Conservation (phyloP, 306 rosid species). For the Macrotyloma uniflorum region DNA sequence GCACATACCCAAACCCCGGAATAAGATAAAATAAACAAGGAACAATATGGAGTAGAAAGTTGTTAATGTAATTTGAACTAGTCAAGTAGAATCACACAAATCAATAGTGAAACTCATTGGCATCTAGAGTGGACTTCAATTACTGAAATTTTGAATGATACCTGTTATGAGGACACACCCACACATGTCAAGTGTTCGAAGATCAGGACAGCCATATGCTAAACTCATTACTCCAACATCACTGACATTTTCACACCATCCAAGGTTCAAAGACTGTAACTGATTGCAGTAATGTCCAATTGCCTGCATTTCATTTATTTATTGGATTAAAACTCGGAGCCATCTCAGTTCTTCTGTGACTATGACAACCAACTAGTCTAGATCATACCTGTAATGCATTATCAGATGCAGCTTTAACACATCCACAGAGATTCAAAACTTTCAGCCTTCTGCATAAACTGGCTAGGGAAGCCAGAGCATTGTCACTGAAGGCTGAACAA, state of each 20-base stretch:
- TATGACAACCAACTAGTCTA: background rate
- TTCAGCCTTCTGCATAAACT: slow-evolving; percentile 66
- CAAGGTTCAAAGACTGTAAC: slow-evolving; percentile 76
- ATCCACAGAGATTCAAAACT: slow-evolving; percentile 82
- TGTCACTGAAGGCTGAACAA: slow-evolving; percentile 74
- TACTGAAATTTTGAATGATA: slow-evolving; percentile 21
- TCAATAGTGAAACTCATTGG: background rate
- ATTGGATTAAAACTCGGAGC: slow-evolving; percentile 1
- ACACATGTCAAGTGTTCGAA: slow-evolving; percentile 73
- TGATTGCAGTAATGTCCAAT: slow-evolving; percentile 72
- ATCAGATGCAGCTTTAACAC: slow-evolving; percentile 73
- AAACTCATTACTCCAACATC: slow-evolving; percentile 87
- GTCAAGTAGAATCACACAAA: background rate
- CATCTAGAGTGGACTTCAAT: background rate
- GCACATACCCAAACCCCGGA: background rate
- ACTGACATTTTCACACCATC: slow-evolving; percentile 85
- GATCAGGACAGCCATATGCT: slow-evolving; percentile 93
- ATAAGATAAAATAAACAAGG: slow-evolving; percentile 2
- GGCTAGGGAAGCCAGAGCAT: slow-evolving; percentile 67
- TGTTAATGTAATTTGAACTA: background rate
- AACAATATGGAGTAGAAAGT: background rate
- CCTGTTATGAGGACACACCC: slow-evolving; percentile 90
- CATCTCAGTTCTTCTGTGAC: background rate
- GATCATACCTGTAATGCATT: slow-evolving; percentile 71
- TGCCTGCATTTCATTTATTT: slow-evolving; percentile 57